phyloP scores from a whole-genome alignment of 495 filamentous ascomycete species.

The Lepraria neglecta region DNA sequence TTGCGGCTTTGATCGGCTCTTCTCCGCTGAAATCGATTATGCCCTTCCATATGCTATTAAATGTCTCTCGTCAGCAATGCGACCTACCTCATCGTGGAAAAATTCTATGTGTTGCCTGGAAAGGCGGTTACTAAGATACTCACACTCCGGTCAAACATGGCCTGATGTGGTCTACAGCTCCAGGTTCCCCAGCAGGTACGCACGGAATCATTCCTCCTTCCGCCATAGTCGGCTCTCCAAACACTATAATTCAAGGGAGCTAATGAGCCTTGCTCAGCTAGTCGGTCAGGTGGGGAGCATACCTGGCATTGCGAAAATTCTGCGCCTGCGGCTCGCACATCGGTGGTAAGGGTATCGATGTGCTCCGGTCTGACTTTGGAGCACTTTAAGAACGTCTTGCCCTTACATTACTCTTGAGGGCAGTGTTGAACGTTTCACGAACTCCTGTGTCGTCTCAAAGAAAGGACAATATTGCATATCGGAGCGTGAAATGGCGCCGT shows the following conservation, averaged over 20 bases:
- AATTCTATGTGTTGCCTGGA: no score
- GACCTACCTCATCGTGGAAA: not conserved
- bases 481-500: constrained; percentile 58
- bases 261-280: no score
- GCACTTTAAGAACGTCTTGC: constrained; percentile 77
- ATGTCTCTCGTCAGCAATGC: not conserved
- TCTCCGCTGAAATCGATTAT: constrained; percentile 64
- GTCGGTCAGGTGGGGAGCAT: not conserved
- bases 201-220: constrained; percentile 64
- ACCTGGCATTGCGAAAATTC: constrained; percentile 63
- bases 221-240: constrained; percentile 29
- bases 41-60: constrained; percentile 47
- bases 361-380: constrained; percentile 85
- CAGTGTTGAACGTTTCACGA: constrained; percentile 39
- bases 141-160: constrained; percentile 69
- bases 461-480: constrained; percentile 75
- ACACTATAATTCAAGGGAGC: constrained; percentile 16
- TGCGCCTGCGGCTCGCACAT: constrained; percentile 42
- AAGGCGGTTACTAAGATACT: not conserved
- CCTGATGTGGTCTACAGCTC: constrained; percentile 53
- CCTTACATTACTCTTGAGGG: constrained; percentile 43
- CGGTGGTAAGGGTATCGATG: constrained; percentile 46
- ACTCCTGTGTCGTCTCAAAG: constrained; percentile 75
- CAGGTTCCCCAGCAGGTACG: constrained; percentile 62
- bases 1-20: constrained; percentile 48